Conservation (phyloP, 2,329 filamentous ascomycete genomes). For the Fusarium liriodendri region DNA sequence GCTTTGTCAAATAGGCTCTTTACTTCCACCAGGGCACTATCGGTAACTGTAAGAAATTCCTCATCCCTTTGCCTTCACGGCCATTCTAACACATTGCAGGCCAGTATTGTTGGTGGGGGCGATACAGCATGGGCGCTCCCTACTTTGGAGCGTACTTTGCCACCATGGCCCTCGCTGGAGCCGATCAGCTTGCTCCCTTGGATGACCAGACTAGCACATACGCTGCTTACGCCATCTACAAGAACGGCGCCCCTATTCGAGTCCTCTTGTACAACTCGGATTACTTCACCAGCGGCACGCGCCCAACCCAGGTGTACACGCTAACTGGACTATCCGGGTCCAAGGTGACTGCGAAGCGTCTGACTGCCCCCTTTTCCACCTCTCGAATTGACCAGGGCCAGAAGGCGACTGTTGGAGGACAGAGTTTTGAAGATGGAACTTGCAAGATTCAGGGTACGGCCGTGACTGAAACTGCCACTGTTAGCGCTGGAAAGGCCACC, state of each 20-base stretch:
- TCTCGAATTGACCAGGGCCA: constrained; percentile 30
- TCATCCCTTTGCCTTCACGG: accelerated
- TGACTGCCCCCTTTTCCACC: constrained; percentile 27
- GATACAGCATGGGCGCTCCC: constrained; percentile 61
- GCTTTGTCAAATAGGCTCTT: constrained; percentile 8
- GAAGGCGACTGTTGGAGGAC: constrained; percentile 30
- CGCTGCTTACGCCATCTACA: constrained; percentile 60
- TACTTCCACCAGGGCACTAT: constrained; percentile 67
- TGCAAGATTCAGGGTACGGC: constrained; percentile 24
- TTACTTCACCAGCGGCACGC: constrained; percentile 49
- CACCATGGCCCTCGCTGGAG: constrained; percentile 58
- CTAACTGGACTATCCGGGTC: constrained; percentile 53
- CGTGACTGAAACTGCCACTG: neutral
- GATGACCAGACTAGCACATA: constrained; percentile 56
- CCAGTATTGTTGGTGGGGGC: constrained; percentile 61
- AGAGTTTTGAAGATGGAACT: constrained; percentile 29
- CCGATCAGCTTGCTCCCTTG: constrained; percentile 56
- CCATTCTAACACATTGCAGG: constrained; percentile 28
- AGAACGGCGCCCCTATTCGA: constrained; percentile 49
- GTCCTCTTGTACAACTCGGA: constrained; percentile 60
- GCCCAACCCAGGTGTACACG: constrained; percentile 53
- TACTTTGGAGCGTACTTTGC: constrained; percentile 63
- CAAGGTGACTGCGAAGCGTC: constrained; percentile 54
- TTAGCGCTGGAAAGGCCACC: constrained; percentile 11
- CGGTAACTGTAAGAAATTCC: constrained; percentile 56